Base-by-base conservation (phyloP, 1,139 yeast genomes). In the Spathaspora sp. region DNA sequence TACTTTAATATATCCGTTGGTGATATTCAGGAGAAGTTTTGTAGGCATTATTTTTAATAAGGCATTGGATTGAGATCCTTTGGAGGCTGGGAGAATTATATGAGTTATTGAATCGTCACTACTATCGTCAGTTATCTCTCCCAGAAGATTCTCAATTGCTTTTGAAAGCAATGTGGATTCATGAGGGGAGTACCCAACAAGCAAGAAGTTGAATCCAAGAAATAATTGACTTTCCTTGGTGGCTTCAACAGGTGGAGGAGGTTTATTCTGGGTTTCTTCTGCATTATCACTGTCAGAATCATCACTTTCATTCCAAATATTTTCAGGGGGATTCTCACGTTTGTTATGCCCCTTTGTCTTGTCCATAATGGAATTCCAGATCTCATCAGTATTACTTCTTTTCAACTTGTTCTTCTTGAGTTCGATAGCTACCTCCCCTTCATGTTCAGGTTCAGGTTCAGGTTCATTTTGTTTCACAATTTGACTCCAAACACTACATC, bases 291-390 rank as follows among this genome's bases (percentile, higher is more conserved):
- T 55, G 13, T 52, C 58, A 8, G 15, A 31, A 11, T 43, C 38
- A 20, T 39, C 41, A 4, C 31, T 39, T 20, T 46, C 51, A 15
- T 56, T 56, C 74, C 74, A 68, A 7, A 65, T 60, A 41, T 67
- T 63, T 24, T 56, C 59, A 8, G 51, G 48, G 1, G 50, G 51
- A 16, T 52, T 42, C 29, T 56, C 18, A 2, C 36, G 36, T 31
- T 54, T 27, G 57, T 50, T 3, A 55, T 48, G 15, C 52, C 49
- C 5, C 25, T 51, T 60, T 2, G 65, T 58, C 13, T 62, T 65
- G 18, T 60, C 65, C 83, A 81, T 77, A 7, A 81, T 72, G 2
- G 82, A 72, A 42, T 71, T 65, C 85, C 85, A 81, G 10, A 79
- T 63, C 25, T 61, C 54, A 13, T 63, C 50, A 43, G 61, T 61